Base-by-base conservation (phyloP, 164 flowering plant genomes). In the Houttuynia cordata region DNA sequence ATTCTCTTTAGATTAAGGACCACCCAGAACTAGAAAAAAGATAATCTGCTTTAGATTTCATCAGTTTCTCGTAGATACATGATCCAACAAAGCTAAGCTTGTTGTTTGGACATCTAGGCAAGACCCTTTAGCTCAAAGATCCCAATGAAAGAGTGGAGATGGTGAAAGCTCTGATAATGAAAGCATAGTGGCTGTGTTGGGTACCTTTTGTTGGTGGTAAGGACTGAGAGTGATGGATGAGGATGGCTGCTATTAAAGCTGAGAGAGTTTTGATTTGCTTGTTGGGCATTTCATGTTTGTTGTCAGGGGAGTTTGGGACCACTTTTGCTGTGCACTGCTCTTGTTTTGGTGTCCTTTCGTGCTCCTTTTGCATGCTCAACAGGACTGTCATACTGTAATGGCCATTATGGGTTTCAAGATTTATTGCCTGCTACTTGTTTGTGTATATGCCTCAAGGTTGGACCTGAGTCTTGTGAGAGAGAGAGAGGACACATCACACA, bases 1-100 rank as follows among this genome's bases (percentile, higher is more conserved):
- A 47, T 59, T 59, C 62, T 59, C 62, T 30, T 30, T 59, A 45
- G 10, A 53, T 52, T 42, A 59, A 10, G 23, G 62, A 59, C 53
- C 45, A 59, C 21, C 51, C 47, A 52, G 34, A 59, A 59, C 53
- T 24, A 39, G 62, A 30, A 59, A 59, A 59, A 24, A n/a, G 62
- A 59, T 47, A 22, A 19, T 47, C 62, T 59, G 24, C 62, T 59
- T 59, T 30, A 30, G 37, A 30, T 30, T 30, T 30, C 37, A 30
- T 30, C 37, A 30, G 37, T 59, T 59, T 58, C 24, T 41, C n/a
- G 3, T 49, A 3, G 20, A n/a, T 20, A 12, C 23, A 23, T 24
- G 53, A 59, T 59, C 39, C 52, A 47, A 59, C 45, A 20, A 34
- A 52, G 55, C 49, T 41, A 20, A 59, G 45, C 47, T 59, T 59